Base-by-base conservation (phyloP, 2,329 filamentous ascomycete genomes). In the Pestalotiopsis sp. region DNA sequence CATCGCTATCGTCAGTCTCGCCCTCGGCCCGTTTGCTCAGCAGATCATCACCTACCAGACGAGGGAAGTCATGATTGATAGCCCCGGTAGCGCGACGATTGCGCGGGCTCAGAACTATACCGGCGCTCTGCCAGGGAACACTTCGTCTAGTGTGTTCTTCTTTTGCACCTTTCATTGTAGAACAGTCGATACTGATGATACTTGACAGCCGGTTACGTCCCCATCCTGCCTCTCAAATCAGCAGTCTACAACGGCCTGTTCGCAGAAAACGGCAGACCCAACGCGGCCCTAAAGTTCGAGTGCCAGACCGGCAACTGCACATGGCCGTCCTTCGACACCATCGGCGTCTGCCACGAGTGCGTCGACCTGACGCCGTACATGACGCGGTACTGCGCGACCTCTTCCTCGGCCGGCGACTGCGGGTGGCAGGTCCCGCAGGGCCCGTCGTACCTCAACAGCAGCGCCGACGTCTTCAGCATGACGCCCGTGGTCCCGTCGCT, bases 181-280 rank as follows among this genome's bases (percentile, higher is more conserved):
- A 23, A 23, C 2, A 23, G 20, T 23, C 2, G 20, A 23, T 49
- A 70, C 23, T 69, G 63, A 60, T 64, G 20, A 60, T 5, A 1
- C 41, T 64, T 3, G 5, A 20, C 12, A 68, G 75, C 76, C 6
- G 75, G 75, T 1, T 79, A 77, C 17, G 77, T 79, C 1, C 78
- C 78, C 0, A 74, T 79, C 23, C 68, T 80, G 17, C 75, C 78
- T 2, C 72, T 79, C 59, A 79, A 80, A 63, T 75, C 77, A 1
- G 76, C 77, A 2, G 77, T 80, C 6, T 80, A 80, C 64, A 77
- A 78, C 60, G 78, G 77, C 5, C 73, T 80, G 4, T 79, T 79
- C 49, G 76, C 77, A 12, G 77, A 79, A 66, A 76, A 78, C 67
- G 73, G 73, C 23, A 72, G 77, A 20, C 77, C 76, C 0, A 72